phyloP scores from a whole-genome alignment of 495 filamentous ascomycete species.

The Aspergillus carlsbadensis region DNA sequence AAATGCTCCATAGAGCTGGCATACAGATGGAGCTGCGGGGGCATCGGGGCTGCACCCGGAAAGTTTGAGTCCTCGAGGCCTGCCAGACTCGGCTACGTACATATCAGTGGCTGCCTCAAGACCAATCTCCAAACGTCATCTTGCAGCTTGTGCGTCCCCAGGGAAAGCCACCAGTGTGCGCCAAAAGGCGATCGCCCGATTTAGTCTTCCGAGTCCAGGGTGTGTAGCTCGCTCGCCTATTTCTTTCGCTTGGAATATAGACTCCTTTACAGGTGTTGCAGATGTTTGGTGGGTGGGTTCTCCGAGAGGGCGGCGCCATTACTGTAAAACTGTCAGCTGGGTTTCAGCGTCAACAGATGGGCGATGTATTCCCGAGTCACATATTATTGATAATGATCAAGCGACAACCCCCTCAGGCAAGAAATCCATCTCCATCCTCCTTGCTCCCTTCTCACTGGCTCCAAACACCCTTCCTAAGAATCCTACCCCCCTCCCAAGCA shows the following conservation, averaged over 20 bases:
- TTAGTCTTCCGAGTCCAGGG: background rate
- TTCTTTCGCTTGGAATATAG: background rate
- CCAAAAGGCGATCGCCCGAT: background rate
- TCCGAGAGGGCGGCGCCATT: background rate
- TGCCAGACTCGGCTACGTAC: constrained; percentile 4
- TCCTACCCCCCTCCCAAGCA: constrained; percentile 32
- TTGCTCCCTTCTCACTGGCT: constrained; percentile 22
- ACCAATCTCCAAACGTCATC: constrained; percentile 18
- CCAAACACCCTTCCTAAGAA: constrained; percentile 34
- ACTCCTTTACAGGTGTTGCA: background rate
- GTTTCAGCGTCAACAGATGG: no score
- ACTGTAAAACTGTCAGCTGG: background rate
- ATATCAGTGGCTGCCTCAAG: constrained; percentile 6
- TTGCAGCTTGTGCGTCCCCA: constrained; percentile 11
- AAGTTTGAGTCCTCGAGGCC: background rate
- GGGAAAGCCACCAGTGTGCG: background rate
- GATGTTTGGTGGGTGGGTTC: background rate
- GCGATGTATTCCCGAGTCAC: no score
- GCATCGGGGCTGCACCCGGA: background rate
- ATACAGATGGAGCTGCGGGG: background rate
- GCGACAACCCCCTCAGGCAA: constrained; percentile 29
- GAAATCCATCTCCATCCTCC: constrained; percentile 29
- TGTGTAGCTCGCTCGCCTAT: background rate
- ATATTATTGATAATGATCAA: background rate
- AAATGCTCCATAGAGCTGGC: background rate